Percentiles rank a stretch among this genome's conserved stretches.
These are phyloP conservation scores for Tetrapisispora fleetii DNA, from an alignment of 805 yeast genomes.

Conservation along the genomic window DNA sequence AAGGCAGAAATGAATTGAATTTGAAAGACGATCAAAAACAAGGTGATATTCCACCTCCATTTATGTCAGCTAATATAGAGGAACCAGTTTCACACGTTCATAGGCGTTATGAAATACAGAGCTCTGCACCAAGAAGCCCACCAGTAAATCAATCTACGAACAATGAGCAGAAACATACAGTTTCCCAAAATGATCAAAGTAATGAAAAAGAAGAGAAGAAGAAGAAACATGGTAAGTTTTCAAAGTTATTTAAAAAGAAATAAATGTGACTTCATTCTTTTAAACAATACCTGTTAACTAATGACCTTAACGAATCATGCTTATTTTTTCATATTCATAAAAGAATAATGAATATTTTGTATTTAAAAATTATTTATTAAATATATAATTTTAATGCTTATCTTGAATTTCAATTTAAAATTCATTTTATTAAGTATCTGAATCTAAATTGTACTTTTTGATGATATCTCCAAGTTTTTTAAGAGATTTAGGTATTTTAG, in stretches of 20 bases:
- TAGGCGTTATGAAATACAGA: constrained; percentile 10
- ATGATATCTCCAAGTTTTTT: constrained; percentile 22
- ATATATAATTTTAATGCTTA: not conserved
- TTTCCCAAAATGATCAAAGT: not conserved
- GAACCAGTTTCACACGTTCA: constrained; percentile 22
- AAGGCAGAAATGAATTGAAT: constrained; percentile 34
- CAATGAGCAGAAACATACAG: not conserved
- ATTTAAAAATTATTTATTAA: not conserved
- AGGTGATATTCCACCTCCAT: constrained; percentile 34
- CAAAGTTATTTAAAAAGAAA: constrained; percentile 34
- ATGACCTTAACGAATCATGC: not conserved
- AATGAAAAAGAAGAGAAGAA: constrained; percentile 25
- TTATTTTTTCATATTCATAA: not conserved
- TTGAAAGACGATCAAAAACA: constrained; percentile 31
- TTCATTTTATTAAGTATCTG: constrained; percentile 1
- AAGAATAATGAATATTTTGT: not conserved
- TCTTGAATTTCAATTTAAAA: too few relatives aligned
- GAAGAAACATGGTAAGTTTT: constrained; percentile 39
- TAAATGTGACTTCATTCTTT: not conserved
- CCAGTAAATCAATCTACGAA: not conserved
- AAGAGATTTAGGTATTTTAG: constrained; percentile 20
- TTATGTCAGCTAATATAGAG: constrained; percentile 26
- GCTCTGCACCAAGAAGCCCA: constrained; percentile 7
- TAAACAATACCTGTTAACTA: not conserved
- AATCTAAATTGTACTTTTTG: constrained; percentile 17